Conservation (phyloP, 2,329 filamentous ascomycete genomes). For the Penicillium griseofulvum region DNA sequence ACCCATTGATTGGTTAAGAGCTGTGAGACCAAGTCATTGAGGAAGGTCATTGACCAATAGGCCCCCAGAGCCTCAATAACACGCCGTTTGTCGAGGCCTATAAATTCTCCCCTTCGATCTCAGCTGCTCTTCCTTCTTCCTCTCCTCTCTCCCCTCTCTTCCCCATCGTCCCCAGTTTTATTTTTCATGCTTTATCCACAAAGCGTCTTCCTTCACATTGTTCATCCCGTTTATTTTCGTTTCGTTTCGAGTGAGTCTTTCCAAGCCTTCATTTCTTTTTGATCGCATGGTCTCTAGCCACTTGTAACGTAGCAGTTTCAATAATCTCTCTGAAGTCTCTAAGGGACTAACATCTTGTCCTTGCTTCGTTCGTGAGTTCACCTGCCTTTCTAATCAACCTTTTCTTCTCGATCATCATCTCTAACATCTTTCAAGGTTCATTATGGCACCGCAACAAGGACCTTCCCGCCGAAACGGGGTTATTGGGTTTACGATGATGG, state of each 20-base stretch:
- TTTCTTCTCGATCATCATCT: neutral
- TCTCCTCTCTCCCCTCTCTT: neutral
- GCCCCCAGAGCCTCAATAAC: neutral
- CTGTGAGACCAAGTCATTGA: neutral
- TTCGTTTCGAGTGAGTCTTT: neutral
- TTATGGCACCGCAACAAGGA: neutral
- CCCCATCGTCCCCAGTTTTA: neutral
- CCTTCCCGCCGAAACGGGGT: neutral
- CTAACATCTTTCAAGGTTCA: neutral
- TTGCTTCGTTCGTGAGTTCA: neutral
- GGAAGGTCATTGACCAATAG: neutral
- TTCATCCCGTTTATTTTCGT: too few species aligned
- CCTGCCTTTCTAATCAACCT: neutral
- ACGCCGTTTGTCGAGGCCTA: neutral
- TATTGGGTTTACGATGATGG: neutral
- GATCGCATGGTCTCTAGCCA: neutral
- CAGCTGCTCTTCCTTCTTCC: neutral
- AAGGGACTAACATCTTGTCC: neutral
- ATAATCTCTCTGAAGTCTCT: neutral
- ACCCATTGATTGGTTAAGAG: neutral
- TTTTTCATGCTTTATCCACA: neutral
- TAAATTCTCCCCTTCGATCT: neutral
- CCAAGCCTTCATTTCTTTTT: neutral
- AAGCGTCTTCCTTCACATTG: too few species aligned
- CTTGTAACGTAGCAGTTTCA: neutral